phyloP scores from a whole-genome alignment of 169 alveolate genomes.

The Condylostoma magnum region DNA sequence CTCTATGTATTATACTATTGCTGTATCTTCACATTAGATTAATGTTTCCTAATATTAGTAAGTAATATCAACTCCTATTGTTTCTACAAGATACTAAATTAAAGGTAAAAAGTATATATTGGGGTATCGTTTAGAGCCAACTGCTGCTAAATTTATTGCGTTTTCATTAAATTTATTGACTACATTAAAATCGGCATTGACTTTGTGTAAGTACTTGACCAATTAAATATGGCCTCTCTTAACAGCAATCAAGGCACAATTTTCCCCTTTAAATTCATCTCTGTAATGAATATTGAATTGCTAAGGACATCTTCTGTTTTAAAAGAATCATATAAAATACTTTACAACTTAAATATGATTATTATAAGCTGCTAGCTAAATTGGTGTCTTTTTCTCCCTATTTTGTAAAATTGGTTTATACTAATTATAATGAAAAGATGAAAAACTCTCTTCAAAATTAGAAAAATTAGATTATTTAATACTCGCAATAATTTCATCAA shows the following conservation, averaged over 20 bases:
- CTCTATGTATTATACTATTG: neutral
- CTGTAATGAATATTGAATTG: neutral
- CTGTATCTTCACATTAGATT: slow-evolving; percentile 11
- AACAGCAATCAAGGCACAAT: slow-evolving; percentile 30
- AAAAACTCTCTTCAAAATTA: neutral
- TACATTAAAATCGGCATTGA: neutral
- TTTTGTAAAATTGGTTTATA: neutral
- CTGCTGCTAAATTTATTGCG: slow-evolving; percentile 13
- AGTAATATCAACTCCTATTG: slow-evolving; percentile 1
- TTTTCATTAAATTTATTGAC: slow-evolving; percentile 7
- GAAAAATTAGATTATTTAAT: neutral
- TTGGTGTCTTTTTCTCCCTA: slow-evolving; percentile 2
- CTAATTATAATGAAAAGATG: too few species aligned
- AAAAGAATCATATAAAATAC: neutral
- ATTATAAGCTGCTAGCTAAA: slow-evolving; percentile 15
- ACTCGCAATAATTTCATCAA: too few species aligned
- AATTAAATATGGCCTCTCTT: slow-evolving; percentile 6
- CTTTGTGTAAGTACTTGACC: neutral
- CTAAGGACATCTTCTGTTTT: slow-evolving; percentile 6
- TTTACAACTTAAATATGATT: slow-evolving; percentile 1
- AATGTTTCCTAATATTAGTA: slow-evolving; percentile 30
- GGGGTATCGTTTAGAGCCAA: neutral
- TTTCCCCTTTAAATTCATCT: slow-evolving; percentile 26
- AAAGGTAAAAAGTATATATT: neutral
- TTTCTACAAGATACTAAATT: neutral